These are phyloP conservation scores for Boletus rex-veris DNA, from an alignment of 768 basidiomycete genomes.

Conservation along the genomic window DNA sequence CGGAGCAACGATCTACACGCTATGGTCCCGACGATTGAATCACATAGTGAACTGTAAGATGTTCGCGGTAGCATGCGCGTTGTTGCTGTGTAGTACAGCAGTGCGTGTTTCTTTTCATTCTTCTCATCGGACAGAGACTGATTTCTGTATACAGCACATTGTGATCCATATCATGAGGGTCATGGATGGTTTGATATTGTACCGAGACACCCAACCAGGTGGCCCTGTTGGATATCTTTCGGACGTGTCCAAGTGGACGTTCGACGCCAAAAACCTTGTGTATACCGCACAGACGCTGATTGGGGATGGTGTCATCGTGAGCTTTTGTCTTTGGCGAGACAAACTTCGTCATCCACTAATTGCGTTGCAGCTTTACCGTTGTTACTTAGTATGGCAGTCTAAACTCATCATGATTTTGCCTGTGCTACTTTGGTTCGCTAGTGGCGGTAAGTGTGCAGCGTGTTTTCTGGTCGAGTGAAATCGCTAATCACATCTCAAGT, in stretches of 20 bases:
- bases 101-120: not conserved
- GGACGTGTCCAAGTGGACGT: slow-evolving; percentile 12
- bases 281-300: slow-evolving; percentile 19
- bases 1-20: not conserved
- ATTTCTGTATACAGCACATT: not conserved
- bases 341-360: not conserved
- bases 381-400: not conserved
- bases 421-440: not conserved
- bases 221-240: not conserved
- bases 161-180: not conserved
- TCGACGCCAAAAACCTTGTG: slow-evolving; percentile 23
- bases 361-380: not conserved
- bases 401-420: not conserved
- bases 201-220: not conserved
- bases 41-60: not conserved
- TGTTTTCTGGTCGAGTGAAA: not conserved
- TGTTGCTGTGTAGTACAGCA: not conserved
- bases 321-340: not conserved
- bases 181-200: not conserved
- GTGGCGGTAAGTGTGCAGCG: not conserved
- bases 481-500: not conserved
- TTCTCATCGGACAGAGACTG: not conserved
- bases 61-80: not conserved
- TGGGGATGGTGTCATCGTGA: slow-evolving; percentile 24
- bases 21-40: not conserved